A percentile compares a stretch with the other conserved stretches of the same genome.
These are phyloP conservation scores for Macrolepiota fuliginosa DNA, from an alignment of 768 basidiomycete species.

Conservation along the genomic window DNA sequence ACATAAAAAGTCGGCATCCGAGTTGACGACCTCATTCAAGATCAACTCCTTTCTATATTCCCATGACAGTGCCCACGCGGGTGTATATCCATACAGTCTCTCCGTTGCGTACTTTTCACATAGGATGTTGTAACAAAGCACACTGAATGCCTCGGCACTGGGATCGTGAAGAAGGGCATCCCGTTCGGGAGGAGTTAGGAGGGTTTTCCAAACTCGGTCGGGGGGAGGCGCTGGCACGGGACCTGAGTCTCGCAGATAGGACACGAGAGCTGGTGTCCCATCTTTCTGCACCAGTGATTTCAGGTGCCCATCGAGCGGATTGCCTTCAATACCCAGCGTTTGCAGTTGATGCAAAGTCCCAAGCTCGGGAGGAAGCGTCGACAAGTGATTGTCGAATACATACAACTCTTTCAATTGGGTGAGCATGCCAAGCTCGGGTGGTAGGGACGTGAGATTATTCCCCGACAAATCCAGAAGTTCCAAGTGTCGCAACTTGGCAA, in stretches of 20 bases:
- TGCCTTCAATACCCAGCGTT: slow-evolving; percentile 95
- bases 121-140: slow-evolving; percentile 92
- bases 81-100: slow-evolving; percentile 92
- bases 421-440: slow-evolving; percentile 88
- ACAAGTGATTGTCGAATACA: slow-evolving; percentile 93
- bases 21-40: slow-evolving; percentile 76
- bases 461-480: slow-evolving; percentile 90
- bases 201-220: slow-evolving; percentile 71
- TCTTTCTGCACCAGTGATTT: slow-evolving; percentile 89
- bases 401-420: slow-evolving; percentile 88
- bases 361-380: slow-evolving; percentile 80
- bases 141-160: slow-evolving; percentile 70
- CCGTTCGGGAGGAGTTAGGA: slow-evolving; percentile 56
- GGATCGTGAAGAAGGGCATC: slow-evolving; percentile 62
- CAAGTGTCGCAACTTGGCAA: slow-evolving; percentile 80
- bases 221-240: slow-evolving; percentile 81
- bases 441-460: slow-evolving; percentile 75
- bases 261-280: slow-evolving; percentile 86
- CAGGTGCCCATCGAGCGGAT: slow-evolving; percentile 78
- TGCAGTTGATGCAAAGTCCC: slow-evolving; percentile 91
- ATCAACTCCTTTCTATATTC: slow-evolving; percentile 89
- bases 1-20: slow-evolving; percentile 88
- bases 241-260: slow-evolving; percentile 91
- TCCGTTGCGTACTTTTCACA: slow-evolving; percentile 90
- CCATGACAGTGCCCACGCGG: slow-evolving; percentile 96